Conservation (phyloP, 2,329 filamentous ascomycete genomes). For the Talaromyces sp. region DNA sequence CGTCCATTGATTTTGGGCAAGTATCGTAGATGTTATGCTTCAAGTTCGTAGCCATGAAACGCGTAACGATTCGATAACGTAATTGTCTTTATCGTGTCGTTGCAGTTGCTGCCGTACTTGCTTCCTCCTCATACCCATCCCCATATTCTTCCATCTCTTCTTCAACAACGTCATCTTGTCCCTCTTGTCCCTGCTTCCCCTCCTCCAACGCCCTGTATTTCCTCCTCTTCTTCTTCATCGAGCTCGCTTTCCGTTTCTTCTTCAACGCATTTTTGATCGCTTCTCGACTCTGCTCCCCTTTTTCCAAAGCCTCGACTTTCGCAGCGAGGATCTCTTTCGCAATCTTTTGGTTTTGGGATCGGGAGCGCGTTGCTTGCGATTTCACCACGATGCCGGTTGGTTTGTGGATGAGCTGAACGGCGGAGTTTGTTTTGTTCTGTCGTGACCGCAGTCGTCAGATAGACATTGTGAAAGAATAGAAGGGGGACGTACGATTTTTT, state of each 20-base stretch:
- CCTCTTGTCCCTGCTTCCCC: conserved; percentile 21
- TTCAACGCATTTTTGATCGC: conserved; percentile 81
- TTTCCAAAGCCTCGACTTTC: conserved; percentile 67
- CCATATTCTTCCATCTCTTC: conserved; percentile 16
- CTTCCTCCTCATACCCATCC: background rate
- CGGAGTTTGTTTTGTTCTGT: conserved; percentile 91
- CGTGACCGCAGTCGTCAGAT: background rate
- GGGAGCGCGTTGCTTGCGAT: conserved; percentile 83
- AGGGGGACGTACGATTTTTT: conserved; percentile 69
- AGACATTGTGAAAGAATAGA: too few species aligned
- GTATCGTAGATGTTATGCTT: background rate
- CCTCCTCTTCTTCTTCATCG: conserved; percentile 42
- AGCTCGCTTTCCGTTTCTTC: conserved; percentile 54
- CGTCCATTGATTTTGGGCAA: background rate
- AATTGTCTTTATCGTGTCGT: background rate
- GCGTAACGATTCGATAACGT: background rate
- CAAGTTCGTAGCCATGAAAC: background rate
- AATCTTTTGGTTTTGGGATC: conserved; percentile 80
- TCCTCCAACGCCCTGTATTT: conserved; percentile 42
- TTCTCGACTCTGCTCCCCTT: conserved; percentile 71
- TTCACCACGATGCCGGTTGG: conserved; percentile 93
- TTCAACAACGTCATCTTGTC: conserved; percentile 6
- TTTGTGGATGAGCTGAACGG: conserved; percentile 85
- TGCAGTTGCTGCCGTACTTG: background rate
- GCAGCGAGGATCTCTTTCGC: conserved; percentile 74